Evolutionary conservation across 2,329 filamentous ascomycete genomes (phyloP).

Genomic region (Talaromyces verruculosus): DNA sequence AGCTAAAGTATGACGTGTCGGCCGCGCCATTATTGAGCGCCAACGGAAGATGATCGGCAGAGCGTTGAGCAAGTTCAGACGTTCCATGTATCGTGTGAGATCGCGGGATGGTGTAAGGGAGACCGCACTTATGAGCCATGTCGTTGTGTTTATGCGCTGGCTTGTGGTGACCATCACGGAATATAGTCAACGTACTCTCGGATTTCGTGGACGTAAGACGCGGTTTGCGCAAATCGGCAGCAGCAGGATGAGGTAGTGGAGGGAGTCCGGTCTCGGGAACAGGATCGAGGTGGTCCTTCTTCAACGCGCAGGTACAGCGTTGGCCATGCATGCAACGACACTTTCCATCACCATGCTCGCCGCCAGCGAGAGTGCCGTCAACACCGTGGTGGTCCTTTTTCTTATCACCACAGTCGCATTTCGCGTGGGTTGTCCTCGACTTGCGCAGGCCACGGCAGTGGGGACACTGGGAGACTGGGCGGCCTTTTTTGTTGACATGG

Average conservation of each 20-base stretch:
- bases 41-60: conserved; percentile 54
- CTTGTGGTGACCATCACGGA: conserved; percentile 65
- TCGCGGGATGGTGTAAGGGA: conserved; percentile 63
- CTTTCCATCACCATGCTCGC: conserved; percentile 39
- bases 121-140: conserved; percentile 61
- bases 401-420: conserved; percentile 97
- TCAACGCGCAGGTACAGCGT: conserved; percentile 61
- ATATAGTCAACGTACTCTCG: conserved; percentile 60
- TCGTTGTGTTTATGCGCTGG: conserved; percentile 65
- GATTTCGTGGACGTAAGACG: conserved; percentile 59
- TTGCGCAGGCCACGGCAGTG: conserved; percentile 97
- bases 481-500: conserved; percentile 96
- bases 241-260: conserved; percentile 40
- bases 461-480: conserved; percentile 94
- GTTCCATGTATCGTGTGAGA: conserved; percentile 52
- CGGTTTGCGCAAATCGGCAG: conserved; percentile 54
- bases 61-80: conserved; percentile 50
- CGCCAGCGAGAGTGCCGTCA: conserved; percentile 30
- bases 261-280: conserved; percentile 49
- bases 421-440: conserved; percentile 88
- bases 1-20: conserved; percentile 34
- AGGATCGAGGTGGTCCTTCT: conserved; percentile 57
- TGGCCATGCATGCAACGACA: conserved; percentile 58
- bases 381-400: conserved; percentile 52
- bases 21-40: conserved; percentile 27